Percentiles rank a stretch among this genome's conserved stretches.
These are phyloP conservation scores for Scheffersomyces titani DNA, from an alignment of 1,139 yeast species.

Conservation along the genomic window DNA sequence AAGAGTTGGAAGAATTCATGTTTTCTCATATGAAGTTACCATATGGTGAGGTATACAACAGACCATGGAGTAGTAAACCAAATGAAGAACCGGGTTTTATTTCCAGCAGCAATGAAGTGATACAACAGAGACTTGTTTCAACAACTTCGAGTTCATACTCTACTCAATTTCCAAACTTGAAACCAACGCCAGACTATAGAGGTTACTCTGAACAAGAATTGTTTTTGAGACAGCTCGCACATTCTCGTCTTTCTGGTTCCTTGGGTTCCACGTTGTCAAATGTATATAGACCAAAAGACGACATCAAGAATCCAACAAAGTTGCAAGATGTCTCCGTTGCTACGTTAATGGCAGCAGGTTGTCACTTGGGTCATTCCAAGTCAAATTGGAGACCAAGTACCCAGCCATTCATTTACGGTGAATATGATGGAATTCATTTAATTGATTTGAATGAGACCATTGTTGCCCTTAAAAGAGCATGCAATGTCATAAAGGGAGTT, in stretches of 20 bases:
- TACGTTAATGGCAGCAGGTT: conserved; percentile 85
- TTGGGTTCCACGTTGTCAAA: conserved; percentile 68
- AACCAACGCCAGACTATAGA: conserved; percentile 46
- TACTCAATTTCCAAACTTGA: conserved; percentile 39
- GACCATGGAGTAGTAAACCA: conserved; percentile 36
- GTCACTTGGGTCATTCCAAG: conserved; percentile 89
- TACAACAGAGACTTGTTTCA: conserved; percentile 24
- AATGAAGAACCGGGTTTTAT: conserved; percentile 1
- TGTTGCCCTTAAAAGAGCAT: conserved; percentile 72
- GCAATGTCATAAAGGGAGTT: conserved; percentile 76
- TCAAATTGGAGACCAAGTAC: conserved; percentile 80
- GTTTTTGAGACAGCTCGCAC: conserved; percentile 66
- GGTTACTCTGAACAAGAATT: conserved; percentile 74
- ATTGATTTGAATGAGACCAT: conserved; percentile 87
- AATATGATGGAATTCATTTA: conserved; percentile 83
- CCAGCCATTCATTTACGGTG: conserved; percentile 86
- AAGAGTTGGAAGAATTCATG: conserved; percentile 45
- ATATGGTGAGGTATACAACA: conserved; percentile 24
- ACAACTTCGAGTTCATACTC: conserved; percentile 34
- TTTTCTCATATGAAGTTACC: conserved; percentile 37
- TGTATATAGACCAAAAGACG: conserved; percentile 71
- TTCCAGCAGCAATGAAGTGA: conserved; percentile 7
- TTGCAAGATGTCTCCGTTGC: conserved; percentile 62
- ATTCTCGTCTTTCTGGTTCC: conserved; percentile 45
- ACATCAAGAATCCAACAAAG: conserved; percentile 58